A percentile compares a stretch with the other conserved stretches of the same genome.
phyloP scores from a whole-genome alignment of 495 filamentous ascomycete species.

The Penicillium odoratum region DNA sequence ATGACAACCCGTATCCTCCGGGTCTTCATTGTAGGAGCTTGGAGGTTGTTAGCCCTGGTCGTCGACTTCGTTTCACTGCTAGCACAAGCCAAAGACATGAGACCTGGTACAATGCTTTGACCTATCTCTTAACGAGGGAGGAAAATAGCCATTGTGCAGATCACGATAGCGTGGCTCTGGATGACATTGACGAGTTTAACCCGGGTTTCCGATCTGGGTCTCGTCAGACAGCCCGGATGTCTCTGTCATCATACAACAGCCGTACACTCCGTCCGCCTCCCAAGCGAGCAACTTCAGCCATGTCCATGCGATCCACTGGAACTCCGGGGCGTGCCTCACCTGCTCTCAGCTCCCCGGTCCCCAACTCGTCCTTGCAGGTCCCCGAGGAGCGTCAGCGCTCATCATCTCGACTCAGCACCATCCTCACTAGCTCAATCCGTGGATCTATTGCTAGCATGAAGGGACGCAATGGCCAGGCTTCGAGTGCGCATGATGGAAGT shows the following conservation, averaged over 20 bases:
- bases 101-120: conserved; percentile 97
- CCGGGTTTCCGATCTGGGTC: conserved; percentile 60
- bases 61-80: conserved; percentile 88
- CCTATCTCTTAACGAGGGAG: conserved; percentile 83
- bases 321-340: conserved; percentile 46
- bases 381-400: conserved; percentile 41
- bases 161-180: conserved; percentile 61
- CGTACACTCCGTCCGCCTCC: conserved; percentile 60
- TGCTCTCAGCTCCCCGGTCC: conserved; percentile 42
- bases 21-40: conserved; percentile 92
- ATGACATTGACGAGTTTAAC: conserved; percentile 91
- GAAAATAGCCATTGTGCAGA: conserved; percentile 58
- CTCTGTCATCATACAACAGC: conserved; percentile 81
- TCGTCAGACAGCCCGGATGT: conserved; percentile 58
- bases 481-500: conserved; percentile 67
- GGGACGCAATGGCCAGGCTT: conserved; percentile 37
- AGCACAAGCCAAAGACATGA: conserved; percentile 91
- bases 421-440: conserved; percentile 47
- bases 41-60: conserved; percentile 84
- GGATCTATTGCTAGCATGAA: conserved; percentile 45
- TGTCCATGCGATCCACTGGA: conserved; percentile 46
- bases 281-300: conserved; percentile 49
- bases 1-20: conserved; percentile 94
- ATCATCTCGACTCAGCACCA: conserved; percentile 44
- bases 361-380: conserved; percentile 43